Evolutionary conservation across 768 basidiomycete genomes (phyloP), one percentile per base, ranked within the genome.

Genomic region (Leccinellum rugosiceps): DNA sequence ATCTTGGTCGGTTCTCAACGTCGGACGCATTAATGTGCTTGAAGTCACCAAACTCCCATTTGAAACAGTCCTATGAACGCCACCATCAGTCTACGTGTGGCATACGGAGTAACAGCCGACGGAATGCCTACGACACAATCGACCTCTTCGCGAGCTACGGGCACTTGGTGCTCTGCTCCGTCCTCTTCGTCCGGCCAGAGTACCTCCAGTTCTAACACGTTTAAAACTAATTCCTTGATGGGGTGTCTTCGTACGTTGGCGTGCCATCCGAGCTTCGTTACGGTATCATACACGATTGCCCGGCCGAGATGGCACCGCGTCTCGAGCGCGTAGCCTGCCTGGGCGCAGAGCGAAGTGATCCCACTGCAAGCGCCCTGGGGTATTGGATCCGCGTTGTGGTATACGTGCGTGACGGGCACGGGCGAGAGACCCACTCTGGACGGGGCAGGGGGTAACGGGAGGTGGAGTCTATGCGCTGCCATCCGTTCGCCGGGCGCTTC

Each of bases 301-400:
- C 76, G 75, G 28, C 87, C 87, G 2, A 84, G 75, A 65, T 88
- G 87, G 58, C 87, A 89, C 14, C 72, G 71, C 31, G 79, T 80
- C 68, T 85, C 84, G 35, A 85, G 69, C 32, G 85, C 87, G 62
- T 83, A 88, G n/a, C 87, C 87, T 11, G 78, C 87, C 45, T 80
- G 77, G 38, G 82, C 79, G 57, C 87, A 89, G 0, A 77, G 67
- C 10, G 80, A 83, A 15, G 74, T 58, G 19, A 76, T 48, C 28
- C 83, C 83, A 6, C 76, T 83, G 65, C 83, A 85, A 25, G 75
- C 67, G 26, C 81, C 81, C 58, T 82, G 83, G 6, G 87, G 83
- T 63, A 89, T 84, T 7, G 87, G 87, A 67, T 89, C 87, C 34
- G 87, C 87, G 32, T 76, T 89, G 69, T 88, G 83, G 70, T 83